Evolutionary conservation across 2,329 filamentous ascomycete genomes (phyloP), one percentile per base, ranked within the genome.

Genomic region (Cladobotryum protrusum): DNA sequence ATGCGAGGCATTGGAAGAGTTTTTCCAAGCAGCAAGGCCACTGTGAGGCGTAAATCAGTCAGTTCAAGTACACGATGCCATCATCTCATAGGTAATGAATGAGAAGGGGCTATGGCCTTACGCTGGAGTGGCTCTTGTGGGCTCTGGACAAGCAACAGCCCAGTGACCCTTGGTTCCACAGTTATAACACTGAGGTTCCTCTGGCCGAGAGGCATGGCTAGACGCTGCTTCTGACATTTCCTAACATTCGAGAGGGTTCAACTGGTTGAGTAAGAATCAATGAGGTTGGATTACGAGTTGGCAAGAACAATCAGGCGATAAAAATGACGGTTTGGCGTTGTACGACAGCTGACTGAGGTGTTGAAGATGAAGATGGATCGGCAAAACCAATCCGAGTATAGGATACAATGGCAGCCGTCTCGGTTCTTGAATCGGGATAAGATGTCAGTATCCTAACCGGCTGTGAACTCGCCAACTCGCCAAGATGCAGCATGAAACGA

Each of bases 81-180:
- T 7, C 11, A 24, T 20, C 18, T 37, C 15, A 19, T 36, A 39
- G 19, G 47, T 5, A 13, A 37, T 37, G 6, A 43, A 7, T 34
- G 45, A 33, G 39, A 46, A 47, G 20, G 34, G 29, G 18, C 4
- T 33, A 18, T 18, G 8, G 15, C 72, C 77, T 74, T 71, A 80
- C 77, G 71, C 72, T 55, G 74, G 74, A 42, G 71, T 69, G 55
- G 66, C 62, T 53, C 74, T 66, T 19, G 72, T 75, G 18, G 73
- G 70, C 52, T 78, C 72, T 7, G 75, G 77, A 58, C 77, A 81
- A 45, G 74, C 75, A 47, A 78, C 64, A 12, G 74, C 67, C 68
- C 75, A 79, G 59, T 81, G 78, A 4, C 74, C 73, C 29, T 65
- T 62, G 43, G 63, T 61, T 47, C 76, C 75, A 56, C 78, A 81